Evolutionary conservation across 495 filamentous ascomycete species (phyloP).

Genomic region (Lophium mytilinum): DNA sequence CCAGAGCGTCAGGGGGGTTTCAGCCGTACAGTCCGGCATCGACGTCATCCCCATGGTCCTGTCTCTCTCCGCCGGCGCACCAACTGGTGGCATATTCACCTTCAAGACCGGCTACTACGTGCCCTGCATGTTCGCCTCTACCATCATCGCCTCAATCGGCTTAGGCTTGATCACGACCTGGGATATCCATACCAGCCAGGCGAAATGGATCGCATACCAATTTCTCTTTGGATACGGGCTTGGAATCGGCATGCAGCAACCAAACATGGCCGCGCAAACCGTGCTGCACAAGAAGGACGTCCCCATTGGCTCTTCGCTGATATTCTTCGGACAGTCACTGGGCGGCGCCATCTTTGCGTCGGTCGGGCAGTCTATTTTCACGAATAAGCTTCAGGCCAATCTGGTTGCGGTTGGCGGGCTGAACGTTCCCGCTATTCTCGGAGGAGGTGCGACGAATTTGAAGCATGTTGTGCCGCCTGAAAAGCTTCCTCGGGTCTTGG

Average conservation of each 20-base stretch:
- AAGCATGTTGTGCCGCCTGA: neutral
- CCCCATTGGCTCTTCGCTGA: constrained; percentile 22
- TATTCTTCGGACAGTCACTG: constrained; percentile 29
- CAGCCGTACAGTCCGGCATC: constrained; percentile 19
- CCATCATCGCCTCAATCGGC: constrained; percentile 15
- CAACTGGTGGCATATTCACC: constrained; percentile 54
- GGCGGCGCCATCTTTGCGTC: constrained; percentile 31
- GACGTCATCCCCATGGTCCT: constrained; percentile 16
- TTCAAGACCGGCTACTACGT: constrained; percentile 68
- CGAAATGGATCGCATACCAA: constrained; percentile 25
- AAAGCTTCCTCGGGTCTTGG: constrained; percentile 1
- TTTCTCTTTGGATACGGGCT: constrained; percentile 21
- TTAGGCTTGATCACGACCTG: constrained; percentile 23
- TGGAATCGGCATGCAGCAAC: constrained; percentile 23
- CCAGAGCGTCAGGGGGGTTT: constrained; percentile 17
- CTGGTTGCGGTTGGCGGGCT: constrained; percentile 42
- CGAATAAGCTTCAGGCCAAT: constrained; percentile 24
- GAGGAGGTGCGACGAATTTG: constrained; percentile 13
- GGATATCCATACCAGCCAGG: neutral
- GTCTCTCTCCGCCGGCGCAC: constrained; percentile 41
- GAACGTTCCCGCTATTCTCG: neutral
- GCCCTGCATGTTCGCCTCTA: constrained; percentile 42
- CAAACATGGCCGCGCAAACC: constrained; percentile 19
- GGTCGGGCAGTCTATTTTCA: constrained; percentile 33
- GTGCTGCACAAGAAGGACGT: constrained; percentile 19